A percentile compares a stretch with the other conserved stretches of the same genome.
These are phyloP conservation scores for Candida glucosophila DNA, from an alignment of 1,139 yeast genomes.

Conservation along the genomic window DNA sequence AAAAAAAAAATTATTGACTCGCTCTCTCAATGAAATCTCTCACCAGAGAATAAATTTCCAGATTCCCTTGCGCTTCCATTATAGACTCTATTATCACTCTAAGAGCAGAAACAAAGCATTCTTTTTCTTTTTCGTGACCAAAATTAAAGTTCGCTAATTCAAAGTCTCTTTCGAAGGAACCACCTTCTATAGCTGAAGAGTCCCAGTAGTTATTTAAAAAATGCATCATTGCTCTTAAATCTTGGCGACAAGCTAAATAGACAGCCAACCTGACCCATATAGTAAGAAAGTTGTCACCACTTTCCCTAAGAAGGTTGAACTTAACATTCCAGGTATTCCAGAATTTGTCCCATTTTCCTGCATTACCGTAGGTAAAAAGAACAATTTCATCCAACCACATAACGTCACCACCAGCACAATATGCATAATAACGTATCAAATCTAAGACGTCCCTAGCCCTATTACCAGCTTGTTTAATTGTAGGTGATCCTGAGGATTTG, in stretches of 20 bases:
- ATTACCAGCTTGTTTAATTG: conserved; percentile 16
- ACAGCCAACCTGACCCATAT: conserved; percentile 30
- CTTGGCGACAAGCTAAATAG: conserved; percentile 23
- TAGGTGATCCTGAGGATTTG: conserved; percentile 4
- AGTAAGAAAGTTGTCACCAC: no score
- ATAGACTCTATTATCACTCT: conserved; percentile 9
- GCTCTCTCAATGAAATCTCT: no score
- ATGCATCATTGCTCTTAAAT: conserved; percentile 17
- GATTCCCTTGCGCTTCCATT: no score
- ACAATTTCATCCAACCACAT: conserved; percentile 18
- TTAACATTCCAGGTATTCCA: conserved; percentile 30
- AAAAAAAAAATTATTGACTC: no score
- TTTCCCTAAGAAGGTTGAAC: no score
- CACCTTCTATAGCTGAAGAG: conserved; percentile 11
- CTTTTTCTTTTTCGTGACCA: conserved; percentile 13
- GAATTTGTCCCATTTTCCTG: conserved; percentile 30
- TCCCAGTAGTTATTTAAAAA: conserved; percentile 28
- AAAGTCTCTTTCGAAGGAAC: conserved; percentile 18
- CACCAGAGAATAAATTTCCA: no score
- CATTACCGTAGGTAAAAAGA: conserved; percentile 31
- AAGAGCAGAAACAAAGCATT: conserved; percentile 16
- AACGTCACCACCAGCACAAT: conserved; percentile 5
- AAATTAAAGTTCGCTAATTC: conserved; percentile 10
- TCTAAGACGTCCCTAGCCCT: conserved; percentile 23
- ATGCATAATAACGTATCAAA: conserved; percentile 15